Conservation (phyloP, 768 basidiomycete genomes). For the Podaxis rugospora region DNA sequence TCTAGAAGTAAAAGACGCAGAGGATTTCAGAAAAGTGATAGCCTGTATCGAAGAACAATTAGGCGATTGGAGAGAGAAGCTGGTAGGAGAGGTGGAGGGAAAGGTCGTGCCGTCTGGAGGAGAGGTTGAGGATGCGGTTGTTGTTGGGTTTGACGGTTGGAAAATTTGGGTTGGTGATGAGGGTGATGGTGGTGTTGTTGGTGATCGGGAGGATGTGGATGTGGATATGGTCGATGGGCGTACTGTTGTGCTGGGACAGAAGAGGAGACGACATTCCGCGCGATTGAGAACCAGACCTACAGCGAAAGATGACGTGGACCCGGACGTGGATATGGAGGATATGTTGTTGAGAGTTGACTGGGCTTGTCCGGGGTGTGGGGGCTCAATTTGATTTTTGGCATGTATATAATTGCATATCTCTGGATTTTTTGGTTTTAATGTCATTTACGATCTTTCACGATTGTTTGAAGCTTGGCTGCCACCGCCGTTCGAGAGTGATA, state of each 20-base stretch:
- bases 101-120: background rate
- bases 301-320: background rate
- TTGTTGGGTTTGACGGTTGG: background rate
- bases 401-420: no score
- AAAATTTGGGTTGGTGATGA: background rate
- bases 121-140: background rate
- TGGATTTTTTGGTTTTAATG: no score
- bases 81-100: background rate
- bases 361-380: conserved; percentile 4
- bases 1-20: background rate
- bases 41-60: background rate
- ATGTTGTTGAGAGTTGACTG: conserved; percentile 5
- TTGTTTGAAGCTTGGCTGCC: no score
- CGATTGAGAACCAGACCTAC: background rate
- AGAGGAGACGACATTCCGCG: background rate
- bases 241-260: background rate
- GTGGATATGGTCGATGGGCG: background rate
- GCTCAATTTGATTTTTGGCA: background rate
- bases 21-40: background rate
- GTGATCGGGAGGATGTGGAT: background rate
- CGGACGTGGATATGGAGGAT: background rate
- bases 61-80: background rate
- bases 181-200: background rate
- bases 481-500: no score
- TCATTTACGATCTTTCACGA: no score